Evolutionary conservation across 2,329 filamentous ascomycete genomes (phyloP), one percentile per base, ranked within the genome.

Genomic region (Microcyclosporella mali): DNA sequence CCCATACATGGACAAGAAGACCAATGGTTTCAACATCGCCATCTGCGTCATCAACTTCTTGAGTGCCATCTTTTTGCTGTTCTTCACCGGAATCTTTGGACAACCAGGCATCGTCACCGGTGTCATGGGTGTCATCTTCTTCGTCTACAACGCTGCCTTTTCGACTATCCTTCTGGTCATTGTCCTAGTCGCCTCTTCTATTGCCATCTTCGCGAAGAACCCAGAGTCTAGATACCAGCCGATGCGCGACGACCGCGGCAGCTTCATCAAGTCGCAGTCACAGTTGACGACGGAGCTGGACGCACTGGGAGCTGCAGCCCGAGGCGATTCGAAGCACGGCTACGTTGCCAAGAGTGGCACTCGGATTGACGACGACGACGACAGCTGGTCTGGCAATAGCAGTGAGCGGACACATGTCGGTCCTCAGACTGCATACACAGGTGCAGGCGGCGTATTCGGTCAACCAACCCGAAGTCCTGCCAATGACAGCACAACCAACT

Each of bases 1-100:
- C 47, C 90, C 90, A 14, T 97, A 88, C 84, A 97, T 97, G 90
- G 90, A 95, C 74, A 95, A 95, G 79, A 90, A 89, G 71, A 95
- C 88, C 49, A 97, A 95, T 67, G 82, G 83, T 36, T 94, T 95
- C 76, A 95, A 95, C 70, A 95, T 97, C 59, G 79, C 88, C 47
- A 95, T 95, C 58, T 84, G 81, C 50, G 84, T 80, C 34, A 75
- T 95, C 67, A 95, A 95, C 73, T 94, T 95, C 66, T 65, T 95
- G 59, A 94, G 92, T 67, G 78, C 84, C 43, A 82, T 95, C 64
- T 94, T 94, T 72, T 71, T 95, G 27, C 73, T 97, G 43, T 79
- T 95, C 57, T 95, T 95, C 70, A 87, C 87, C 17, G 77, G 84
- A 48, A 79, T 95, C 36, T 95, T 95, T 67, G 81, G 84, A 52